Base-by-base conservation (phyloP, 2,329 filamentous ascomycete genomes). In the Ramularia endophylla region DNA sequence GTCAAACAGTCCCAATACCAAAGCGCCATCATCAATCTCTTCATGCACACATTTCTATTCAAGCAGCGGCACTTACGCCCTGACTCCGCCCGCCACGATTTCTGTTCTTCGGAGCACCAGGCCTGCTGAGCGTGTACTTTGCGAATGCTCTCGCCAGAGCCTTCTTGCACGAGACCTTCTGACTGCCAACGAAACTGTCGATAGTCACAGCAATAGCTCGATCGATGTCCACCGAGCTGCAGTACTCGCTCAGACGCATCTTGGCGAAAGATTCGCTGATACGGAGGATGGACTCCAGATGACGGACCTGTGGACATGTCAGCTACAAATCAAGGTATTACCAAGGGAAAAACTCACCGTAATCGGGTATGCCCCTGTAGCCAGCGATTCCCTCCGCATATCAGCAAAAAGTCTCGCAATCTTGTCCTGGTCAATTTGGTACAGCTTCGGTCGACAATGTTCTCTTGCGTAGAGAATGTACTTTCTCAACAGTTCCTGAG, bases 131-230 rank as follows among this genome's bases (percentile, higher is more conserved):
- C 6, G 71, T 74, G 62, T 97, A 98, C 72, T 98, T 98, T 58
- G 92, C 88, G 70, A 98, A 98, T 4, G 92, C 87, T 45, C 92
- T 77, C 0, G 88, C 85, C 32, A 98, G 75, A 12, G 92, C 88
- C 73, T 95, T 95, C 77, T 97, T 98, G 69, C 87, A 92, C 69
- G 87, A 94, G 57, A 97, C 80, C 72, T 98, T 98, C 65, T 98
- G 92, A 56, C 86, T 94, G 47, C 85, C 87, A 31, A 98, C 87
- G 60, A 98, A 98, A 41, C 86, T 94, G 53, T 97, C 89, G 2
- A 98, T 87, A 0, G 92, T 94, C 5, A 98, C 92, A 11, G 89
- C 87, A 59, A 98, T 98, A 43, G 92, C 92, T 31, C 92, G 87
- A 66, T 98, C 92, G 55, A 98, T 95, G 60, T 98, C 92, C 45